Conservation (phyloP, 805 yeast genomes). For the Nakazawaea molendinolei region DNA sequence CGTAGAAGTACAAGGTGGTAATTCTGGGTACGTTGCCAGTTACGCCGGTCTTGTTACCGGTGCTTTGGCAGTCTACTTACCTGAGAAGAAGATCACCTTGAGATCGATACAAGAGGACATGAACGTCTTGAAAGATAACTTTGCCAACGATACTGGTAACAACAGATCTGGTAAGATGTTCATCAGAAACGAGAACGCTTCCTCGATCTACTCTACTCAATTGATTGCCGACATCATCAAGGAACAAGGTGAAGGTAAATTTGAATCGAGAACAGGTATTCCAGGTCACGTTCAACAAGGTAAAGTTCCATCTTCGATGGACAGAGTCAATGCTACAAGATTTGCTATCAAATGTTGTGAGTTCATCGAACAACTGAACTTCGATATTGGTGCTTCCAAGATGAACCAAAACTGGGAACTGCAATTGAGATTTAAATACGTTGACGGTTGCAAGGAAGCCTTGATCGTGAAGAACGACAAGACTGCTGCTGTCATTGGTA, state of each 20-base stretch:
- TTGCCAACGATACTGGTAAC: slow-evolving; percentile 69
- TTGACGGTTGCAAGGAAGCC: slow-evolving; percentile 40
- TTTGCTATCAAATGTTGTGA: slow-evolving; percentile 86
- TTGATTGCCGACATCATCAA: slow-evolving; percentile 78
- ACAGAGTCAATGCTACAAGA: slow-evolving; percentile 83
- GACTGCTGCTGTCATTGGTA: slow-evolving; percentile 59
- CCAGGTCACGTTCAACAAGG: slow-evolving; percentile 99
- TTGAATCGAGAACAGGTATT: slow-evolving; percentile 89
- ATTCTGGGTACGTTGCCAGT: slow-evolving; percentile 90
- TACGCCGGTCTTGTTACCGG: slow-evolving; percentile 82
- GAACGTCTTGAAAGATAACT: slow-evolving; percentile 57
- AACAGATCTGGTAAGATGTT: slow-evolving; percentile 80
- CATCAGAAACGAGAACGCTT: slow-evolving; percentile 78
- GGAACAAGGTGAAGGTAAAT: slow-evolving; percentile 68
- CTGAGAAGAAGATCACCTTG: slow-evolving; percentile 74
- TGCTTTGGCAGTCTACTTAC: slow-evolving; percentile 85
- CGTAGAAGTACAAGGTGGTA: slow-evolving; percentile 97
- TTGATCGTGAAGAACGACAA: slow-evolving; percentile 35
- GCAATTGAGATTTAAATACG: slow-evolving; percentile 45
- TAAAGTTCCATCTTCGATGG: slow-evolving; percentile 90
- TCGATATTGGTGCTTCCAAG: slow-evolving; percentile 10
- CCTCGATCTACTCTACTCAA: slow-evolving; percentile 74
- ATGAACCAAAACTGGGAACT: slow-evolving; percentile 24
- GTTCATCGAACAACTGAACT: slow-evolving; percentile 60
- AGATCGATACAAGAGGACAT: slow-evolving; percentile 72